Base-by-base conservation (phyloP, 2,329 filamentous ascomycete species). In the Chrysosporium keratinophilum region DNA sequence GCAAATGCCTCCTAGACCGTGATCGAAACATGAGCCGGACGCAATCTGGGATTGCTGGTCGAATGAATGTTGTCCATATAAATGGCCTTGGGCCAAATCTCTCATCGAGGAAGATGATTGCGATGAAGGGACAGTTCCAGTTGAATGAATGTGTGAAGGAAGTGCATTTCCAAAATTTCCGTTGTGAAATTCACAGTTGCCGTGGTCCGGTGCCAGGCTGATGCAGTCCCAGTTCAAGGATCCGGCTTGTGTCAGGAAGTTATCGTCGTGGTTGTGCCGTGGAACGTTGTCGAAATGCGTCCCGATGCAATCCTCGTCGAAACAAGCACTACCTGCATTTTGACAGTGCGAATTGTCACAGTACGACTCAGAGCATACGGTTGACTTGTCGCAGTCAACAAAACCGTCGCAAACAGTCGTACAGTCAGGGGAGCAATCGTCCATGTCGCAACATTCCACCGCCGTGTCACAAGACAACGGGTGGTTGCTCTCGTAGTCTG, bases 391-490 rank as follows among this genome's bases (percentile, higher is more conserved):
- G 56, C 70, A 73, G 35, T 69, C 69, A 15, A 67, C 62, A 50
- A 71, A 71, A 40, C 69, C 69, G 50, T 71, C 70, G 56, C 70
- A 73, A 17, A 69, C 61, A 10, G 70, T 71, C 15, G 63, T 64
- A 52, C 70, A 72, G 45, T 65, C 64, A 55, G 66, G 56, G 28
- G 67, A 64, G 54, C 68, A 71, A 52, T 67, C 61, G 43, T 72
- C 68, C 34, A 63, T 63, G 48, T 71, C 65, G 57, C 70, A 73
- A 56, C 70, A 72, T 19, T 65, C 61, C 17, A 15, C 40, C 5
- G 50, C 17, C 17, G 31, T 15, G 20, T 50, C 67, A 65, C 65
- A 14, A 62, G 59, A 37, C 62, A 64, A 58, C 9, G 61, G 57
- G 43, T 60, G 45, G 37, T 60, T 46, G 37, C 66, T 60, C 23